phyloP scores from a whole-genome alignment of 2,329 filamentous ascomycete genomes.

The Sporothrix dimorphospora region DNA sequence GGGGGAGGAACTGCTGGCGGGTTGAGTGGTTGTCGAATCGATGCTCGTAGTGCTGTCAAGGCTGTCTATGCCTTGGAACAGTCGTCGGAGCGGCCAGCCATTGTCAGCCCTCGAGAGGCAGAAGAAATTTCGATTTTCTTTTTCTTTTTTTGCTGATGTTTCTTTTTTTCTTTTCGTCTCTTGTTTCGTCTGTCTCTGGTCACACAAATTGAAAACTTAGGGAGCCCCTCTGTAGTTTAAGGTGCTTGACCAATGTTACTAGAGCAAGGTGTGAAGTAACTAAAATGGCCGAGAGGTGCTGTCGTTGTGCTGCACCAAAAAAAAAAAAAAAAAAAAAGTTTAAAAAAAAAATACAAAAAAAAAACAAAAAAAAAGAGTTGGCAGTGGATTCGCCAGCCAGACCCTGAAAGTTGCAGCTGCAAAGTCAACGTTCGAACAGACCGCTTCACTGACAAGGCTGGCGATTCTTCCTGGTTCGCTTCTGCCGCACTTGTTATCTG shows the following conservation, averaged over 20 bases:
- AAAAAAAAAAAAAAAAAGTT: constrained; percentile 13
- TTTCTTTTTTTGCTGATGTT: background rate
- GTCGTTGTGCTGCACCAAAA: background rate
- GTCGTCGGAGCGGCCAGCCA: constrained; percentile 11
- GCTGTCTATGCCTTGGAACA: constrained; percentile 16
- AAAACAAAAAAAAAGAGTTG: background rate
- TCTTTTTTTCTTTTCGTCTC: background rate
- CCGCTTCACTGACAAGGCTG: background rate
- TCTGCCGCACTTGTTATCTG: background rate
- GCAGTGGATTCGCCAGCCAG: background rate
- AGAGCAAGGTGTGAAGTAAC: constrained; percentile 28
- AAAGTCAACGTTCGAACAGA: background rate
- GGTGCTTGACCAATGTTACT: constrained; percentile 27
- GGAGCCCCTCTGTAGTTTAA: constrained; percentile 26
- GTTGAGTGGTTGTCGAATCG: background rate
- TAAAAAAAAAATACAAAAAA: constrained; percentile 19
- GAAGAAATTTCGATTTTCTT: background rate
- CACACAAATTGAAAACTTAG: constrained; percentile 21
- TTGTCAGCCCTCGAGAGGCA: constrained; percentile 10
- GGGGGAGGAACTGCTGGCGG: background rate
- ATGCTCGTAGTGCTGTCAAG: background rate
- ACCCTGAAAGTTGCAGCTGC: background rate
- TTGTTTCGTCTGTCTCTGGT: background rate
- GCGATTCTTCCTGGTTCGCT: background rate
- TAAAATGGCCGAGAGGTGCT: constrained; percentile 7